Conservation (phyloP, 192 early-diverging fungal species). For the Dissophora ornata region DNA sequence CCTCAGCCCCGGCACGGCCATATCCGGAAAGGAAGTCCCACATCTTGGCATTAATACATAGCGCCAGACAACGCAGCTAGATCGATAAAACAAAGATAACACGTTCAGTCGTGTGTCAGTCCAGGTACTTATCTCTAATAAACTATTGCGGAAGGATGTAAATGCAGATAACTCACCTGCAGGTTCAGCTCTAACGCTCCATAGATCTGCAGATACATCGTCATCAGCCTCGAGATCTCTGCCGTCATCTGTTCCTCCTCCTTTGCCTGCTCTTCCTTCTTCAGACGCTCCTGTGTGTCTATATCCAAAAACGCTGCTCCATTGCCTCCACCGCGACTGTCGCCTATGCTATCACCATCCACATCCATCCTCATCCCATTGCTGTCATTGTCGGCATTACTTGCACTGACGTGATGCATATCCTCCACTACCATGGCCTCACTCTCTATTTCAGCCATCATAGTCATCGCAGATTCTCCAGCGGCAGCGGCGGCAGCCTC, state of each 20-base stretch:
- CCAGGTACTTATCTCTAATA: no score
- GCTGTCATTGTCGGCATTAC: not conserved
- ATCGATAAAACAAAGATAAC: not conserved
- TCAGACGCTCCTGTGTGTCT: not conserved
- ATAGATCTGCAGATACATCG: conserved; percentile 6
- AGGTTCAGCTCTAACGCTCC: conserved; percentile 30
- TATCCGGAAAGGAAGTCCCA: conserved; percentile 45
- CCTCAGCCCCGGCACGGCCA: conserved; percentile 24
- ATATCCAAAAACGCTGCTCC: not conserved
- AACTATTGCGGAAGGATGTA: no score
- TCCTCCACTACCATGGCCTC: not conserved
- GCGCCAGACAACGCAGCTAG: conserved; percentile 32
- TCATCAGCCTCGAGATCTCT: conserved; percentile 23
- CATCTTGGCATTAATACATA: conserved; percentile 33
- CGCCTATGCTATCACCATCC: no score
- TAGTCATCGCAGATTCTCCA: not conserved
- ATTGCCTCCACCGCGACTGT: no score
- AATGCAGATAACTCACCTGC: conserved; percentile 15
- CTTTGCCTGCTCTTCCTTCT: conserved; percentile 5
- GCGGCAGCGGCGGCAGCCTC: no score
- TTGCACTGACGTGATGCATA: not conserved
- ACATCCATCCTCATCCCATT: conserved; percentile 8
- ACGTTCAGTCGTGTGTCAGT: no score
- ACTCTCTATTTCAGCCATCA: not conserved
- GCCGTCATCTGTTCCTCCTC: conserved; percentile 14